Evolutionary conservation across 208 protist genomes (phyloP).

Genomic region (Acanthamoeba culbertsoni): DNA sequence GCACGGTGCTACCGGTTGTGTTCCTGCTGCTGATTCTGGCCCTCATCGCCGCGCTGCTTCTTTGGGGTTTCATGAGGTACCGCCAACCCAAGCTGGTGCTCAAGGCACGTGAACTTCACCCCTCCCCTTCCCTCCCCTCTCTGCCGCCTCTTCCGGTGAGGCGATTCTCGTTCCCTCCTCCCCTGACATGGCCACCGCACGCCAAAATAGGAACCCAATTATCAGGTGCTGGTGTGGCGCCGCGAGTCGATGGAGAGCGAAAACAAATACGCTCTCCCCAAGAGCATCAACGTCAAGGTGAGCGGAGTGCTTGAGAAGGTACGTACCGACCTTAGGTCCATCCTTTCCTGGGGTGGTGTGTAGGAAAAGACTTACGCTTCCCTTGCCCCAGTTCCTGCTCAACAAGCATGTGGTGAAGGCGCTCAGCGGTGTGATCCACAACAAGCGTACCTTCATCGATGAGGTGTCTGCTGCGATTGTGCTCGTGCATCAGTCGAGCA

Average conservation of each 20-base stretch:
- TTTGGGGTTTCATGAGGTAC: neutral
- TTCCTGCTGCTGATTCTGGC: neutral
- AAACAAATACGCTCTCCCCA: neutral
- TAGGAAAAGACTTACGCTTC: too few species aligned
- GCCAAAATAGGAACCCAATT: slow-evolving; percentile 3
- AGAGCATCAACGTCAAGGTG: neutral
- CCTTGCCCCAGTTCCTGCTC: neutral
- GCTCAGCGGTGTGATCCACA: neutral
- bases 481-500: neutral
- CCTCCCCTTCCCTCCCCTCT: neutral
- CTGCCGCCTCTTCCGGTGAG: neutral
- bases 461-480: neutral
- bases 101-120: neutral
- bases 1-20: neutral
- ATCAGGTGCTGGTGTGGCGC: neutral
- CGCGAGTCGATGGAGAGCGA: neutral
- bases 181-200: too few species aligned
- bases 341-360: too few species aligned
- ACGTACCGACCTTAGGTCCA: too few species aligned
- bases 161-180: neutral
- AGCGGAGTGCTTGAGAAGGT: neutral
- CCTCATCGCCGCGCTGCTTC: neutral
- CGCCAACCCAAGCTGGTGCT: neutral
- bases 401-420: neutral
- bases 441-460: neutral